Evolutionary conservation across 805 yeast species (phyloP).

Genomic region (Candida odintsovae): DNA sequence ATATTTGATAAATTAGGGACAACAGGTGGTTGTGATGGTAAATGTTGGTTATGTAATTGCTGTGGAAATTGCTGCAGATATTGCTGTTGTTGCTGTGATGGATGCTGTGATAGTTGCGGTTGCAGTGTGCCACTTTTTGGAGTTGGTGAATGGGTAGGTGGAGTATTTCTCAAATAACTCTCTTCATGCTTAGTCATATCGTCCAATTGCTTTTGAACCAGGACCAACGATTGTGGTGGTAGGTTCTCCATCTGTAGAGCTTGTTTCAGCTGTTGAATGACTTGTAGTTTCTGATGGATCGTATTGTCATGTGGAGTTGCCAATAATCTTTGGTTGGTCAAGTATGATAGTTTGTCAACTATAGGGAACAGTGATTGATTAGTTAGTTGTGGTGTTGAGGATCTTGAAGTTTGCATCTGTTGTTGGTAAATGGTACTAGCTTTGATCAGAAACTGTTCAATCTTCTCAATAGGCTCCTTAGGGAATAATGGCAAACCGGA

Average conservation of each 20-base stretch:
- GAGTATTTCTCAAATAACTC: conserved; percentile 23
- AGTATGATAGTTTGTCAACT: conserved; percentile 29
- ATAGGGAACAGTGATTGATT: conserved; percentile 24
- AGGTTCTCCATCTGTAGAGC: conserved; percentile 29
- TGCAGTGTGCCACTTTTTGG: conserved; percentile 14
- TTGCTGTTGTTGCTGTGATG: conserved; percentile 4
- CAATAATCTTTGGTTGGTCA: conserved; percentile 28
- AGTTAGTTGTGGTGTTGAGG: conserved; percentile 1
- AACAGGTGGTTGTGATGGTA: not conserved
- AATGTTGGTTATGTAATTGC: not conserved
- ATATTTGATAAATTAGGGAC: conserved; percentile 3
- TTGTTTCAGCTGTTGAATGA: conserved; percentile 29
- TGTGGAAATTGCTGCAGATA: conserved; percentile 19
- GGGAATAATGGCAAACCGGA: conserved; percentile 72
- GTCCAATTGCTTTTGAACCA: conserved; percentile 33
- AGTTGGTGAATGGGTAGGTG: conserved; percentile 12
- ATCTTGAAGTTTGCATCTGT: conserved; percentile 5
- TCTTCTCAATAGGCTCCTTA: conserved; percentile 56
- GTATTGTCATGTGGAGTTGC: conserved; percentile 26
- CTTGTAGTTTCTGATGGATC: conserved; percentile 25
- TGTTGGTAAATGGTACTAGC: conserved; percentile 43
- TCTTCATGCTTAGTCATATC: conserved; percentile 33
- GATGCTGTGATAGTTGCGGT: conserved; percentile 8
- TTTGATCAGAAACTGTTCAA: conserved; percentile 66
- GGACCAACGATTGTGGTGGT: conserved; percentile 26